Evolutionary conservation across 2,329 filamentous ascomycete genomes (phyloP).

Genomic region (Fusarium protoensiforme): DNA sequence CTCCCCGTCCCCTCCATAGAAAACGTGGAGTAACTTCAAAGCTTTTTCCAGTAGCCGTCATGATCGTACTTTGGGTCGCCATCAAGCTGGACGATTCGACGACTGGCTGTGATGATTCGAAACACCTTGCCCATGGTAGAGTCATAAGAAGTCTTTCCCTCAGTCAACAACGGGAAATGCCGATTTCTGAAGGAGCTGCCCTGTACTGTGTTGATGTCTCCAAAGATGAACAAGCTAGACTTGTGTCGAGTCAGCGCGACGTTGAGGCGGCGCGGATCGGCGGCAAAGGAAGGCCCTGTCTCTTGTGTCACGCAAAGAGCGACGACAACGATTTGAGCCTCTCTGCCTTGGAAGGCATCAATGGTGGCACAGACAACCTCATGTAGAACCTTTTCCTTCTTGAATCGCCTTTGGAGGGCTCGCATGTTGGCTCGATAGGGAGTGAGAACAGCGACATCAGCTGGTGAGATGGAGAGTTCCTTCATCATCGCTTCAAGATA

Average conservation of each 20-base stretch:
- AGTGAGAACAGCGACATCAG: neutral
- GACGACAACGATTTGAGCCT: neutral
- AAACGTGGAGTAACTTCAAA: too few relatives aligned
- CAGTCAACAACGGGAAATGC: too few relatives aligned
- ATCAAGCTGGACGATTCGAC: too few relatives aligned
- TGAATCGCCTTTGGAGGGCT: neutral
- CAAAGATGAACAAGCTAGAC: constrained; percentile 8
- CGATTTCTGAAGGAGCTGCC: too few relatives aligned
- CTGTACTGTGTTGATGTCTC: too few relatives aligned
- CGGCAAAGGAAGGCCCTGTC: neutral
- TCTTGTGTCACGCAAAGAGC: neutral
- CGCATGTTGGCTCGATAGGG: neutral
- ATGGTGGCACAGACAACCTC: neutral
- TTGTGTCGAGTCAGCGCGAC: constrained; percentile 3
- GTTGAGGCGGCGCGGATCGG: neutral
- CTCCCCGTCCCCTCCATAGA: too few relatives aligned
- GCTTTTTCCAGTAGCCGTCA: too few relatives aligned
- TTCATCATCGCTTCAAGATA: neutral
- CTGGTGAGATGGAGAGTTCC: rapidly evolving
- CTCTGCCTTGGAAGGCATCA: neutral
- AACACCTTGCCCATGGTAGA: too few relatives aligned
- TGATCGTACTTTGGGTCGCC: too few relatives aligned
- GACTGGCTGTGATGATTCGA: too few relatives aligned
- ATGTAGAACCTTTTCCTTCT: rapidly evolving
- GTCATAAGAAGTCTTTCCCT: too few relatives aligned